A percentile compares a stretch with the other conserved stretches of the same genome.
Conservation (phyloP, 2,329 filamentous ascomycete species). For the Golovinomyces cichoracearum region DNA sequence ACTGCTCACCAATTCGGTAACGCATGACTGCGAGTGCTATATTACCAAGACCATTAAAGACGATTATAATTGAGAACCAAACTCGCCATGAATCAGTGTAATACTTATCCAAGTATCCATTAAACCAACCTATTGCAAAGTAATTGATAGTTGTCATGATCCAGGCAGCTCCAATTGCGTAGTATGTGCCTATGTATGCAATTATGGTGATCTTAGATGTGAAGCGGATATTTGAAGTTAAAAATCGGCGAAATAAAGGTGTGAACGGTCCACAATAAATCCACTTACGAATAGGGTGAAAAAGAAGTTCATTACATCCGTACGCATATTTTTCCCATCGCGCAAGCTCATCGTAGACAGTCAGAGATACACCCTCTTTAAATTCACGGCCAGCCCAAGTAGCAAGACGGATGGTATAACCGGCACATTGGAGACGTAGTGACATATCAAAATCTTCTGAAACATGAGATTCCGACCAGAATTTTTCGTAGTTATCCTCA, state of each 20-base stretch:
- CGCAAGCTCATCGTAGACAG: slow-evolving; percentile 60
- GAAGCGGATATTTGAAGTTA: slow-evolving; percentile 46
- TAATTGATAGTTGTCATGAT: slow-evolving; percentile 49
- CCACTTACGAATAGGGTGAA: slow-evolving; percentile 55
- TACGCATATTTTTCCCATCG: slow-evolving; percentile 77
- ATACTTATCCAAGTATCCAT: slow-evolving; percentile 54
- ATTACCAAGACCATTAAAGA: slow-evolving; percentile 54
- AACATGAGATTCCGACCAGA: slow-evolving; percentile 58
- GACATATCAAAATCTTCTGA: slow-evolving; percentile 69
- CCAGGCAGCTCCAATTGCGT: slow-evolving; percentile 53
- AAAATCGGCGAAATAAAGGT: slow-evolving; percentile 47
- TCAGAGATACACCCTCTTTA: slow-evolving; percentile 61
- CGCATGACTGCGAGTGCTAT: slow-evolving; percentile 45
- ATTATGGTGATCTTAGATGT: slow-evolving; percentile 52
- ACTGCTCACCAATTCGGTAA: slow-evolving; percentile 40
- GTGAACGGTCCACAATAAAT: slow-evolving; percentile 50
- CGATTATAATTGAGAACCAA: slow-evolving; percentile 55
- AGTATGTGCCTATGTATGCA: slow-evolving; percentile 58
- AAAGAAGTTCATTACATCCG: slow-evolving; percentile 58
- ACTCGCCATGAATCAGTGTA: slow-evolving; percentile 57
- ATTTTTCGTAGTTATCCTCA: slow-evolving; percentile 48
- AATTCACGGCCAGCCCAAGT: slow-evolving; percentile 53
- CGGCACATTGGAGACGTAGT: slow-evolving; percentile 43
- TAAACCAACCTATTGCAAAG: slow-evolving; percentile 51
- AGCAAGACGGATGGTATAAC: slow-evolving; percentile 47